Conservation (phyloP, 305 asterid genomes). For the Fraxinus nigra region DNA sequence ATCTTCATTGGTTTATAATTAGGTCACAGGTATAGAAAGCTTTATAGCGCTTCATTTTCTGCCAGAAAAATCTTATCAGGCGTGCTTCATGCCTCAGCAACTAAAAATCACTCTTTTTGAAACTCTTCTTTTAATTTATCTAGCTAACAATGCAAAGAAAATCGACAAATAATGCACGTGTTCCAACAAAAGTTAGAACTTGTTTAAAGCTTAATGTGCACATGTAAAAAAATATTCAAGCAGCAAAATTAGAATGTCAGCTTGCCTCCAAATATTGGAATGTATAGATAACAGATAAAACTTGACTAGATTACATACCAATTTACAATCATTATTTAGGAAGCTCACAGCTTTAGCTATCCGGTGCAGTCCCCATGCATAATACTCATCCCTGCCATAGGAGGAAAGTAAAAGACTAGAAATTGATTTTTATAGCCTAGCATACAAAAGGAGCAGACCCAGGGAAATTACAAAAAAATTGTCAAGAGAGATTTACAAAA, state of each 20-base stretch:
- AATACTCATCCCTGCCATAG: constrained; percentile 81
- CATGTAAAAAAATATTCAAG: neutral
- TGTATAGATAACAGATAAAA: constrained; percentile 7
- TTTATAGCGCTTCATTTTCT: neutral
- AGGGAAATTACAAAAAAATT: constrained; percentile 2
- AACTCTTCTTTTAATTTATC: neutral
- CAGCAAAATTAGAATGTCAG: constrained; percentile 7
- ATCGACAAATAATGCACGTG: neutral
- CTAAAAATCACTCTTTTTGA: neutral
- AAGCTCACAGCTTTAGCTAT: constrained; percentile 99
- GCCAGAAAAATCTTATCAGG: neutral
- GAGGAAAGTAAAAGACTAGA: constrained; percentile 22
- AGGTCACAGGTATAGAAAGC: neutral
- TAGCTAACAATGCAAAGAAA: neutral
- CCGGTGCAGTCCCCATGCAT: constrained; percentile 97
- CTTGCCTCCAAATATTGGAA: constrained; percentile 13
- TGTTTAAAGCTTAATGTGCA: neutral
- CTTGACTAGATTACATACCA: constrained; percentile 51
- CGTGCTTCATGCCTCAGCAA: neutral
- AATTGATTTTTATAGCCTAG: constrained; percentile 10
- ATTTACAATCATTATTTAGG: constrained; percentile 95
- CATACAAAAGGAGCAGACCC: constrained; percentile 17
- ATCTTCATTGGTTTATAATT: constrained; percentile 6
- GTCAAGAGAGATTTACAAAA: constrained; percentile 5
- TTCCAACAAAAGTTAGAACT: neutral